Conservation (phyloP, 768 basidiomycete species). For the Tricholoma saponaceum region DNA sequence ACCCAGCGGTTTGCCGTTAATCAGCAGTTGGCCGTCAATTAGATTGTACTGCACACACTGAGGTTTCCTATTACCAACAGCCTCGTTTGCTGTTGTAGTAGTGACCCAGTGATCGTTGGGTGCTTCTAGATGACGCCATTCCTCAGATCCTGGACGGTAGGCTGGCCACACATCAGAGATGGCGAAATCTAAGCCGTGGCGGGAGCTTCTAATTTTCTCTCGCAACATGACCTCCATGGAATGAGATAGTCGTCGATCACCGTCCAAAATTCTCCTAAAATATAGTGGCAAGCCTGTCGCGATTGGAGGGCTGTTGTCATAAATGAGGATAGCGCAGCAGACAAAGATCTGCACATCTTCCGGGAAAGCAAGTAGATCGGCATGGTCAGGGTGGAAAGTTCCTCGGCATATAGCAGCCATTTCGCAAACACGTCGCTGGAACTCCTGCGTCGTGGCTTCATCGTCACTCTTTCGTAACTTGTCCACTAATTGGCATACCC, state of each 20-base stretch:
- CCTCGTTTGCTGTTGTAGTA: conserved; percentile 10
- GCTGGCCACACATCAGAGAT: conserved; percentile 25
- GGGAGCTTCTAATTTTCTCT: conserved; percentile 7
- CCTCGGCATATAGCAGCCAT: conserved; percentile 35
- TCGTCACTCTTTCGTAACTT: conserved; percentile 16
- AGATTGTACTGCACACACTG: conserved; percentile 35
- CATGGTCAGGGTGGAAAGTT: conserved; percentile 32
- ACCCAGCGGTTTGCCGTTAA: conserved; percentile 36
- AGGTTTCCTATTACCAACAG: conserved; percentile 15
- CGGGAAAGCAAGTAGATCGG: conserved; percentile 16
- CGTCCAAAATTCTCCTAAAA: conserved; percentile 21
- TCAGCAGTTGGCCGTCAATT: conserved; percentile 34
- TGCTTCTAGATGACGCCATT: conserved; percentile 7
- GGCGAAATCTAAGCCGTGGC: conserved; percentile 25
- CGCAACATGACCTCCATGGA: conserved; percentile 18
- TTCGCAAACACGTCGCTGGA: conserved; percentile 26
- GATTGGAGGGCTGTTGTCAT: conserved; percentile 23
- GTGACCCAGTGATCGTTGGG: conserved; percentile 20
- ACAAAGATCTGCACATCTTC: conserved; percentile 25
- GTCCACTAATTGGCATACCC: conserved; percentile 30
- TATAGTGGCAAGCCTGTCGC: conserved; percentile 1
- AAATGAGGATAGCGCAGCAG: conserved; percentile 27
- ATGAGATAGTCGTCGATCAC: conserved; percentile 28
- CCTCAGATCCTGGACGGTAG: conserved; percentile 19
- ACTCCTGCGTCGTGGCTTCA: conserved; percentile 9